Percentiles rank a stretch among this genome's conserved stretches.
These are phyloP conservation scores for Pseudocercospora cruenta DNA, from an alignment of 2,329 filamentous ascomycete genomes.

Conservation along the genomic window DNA sequence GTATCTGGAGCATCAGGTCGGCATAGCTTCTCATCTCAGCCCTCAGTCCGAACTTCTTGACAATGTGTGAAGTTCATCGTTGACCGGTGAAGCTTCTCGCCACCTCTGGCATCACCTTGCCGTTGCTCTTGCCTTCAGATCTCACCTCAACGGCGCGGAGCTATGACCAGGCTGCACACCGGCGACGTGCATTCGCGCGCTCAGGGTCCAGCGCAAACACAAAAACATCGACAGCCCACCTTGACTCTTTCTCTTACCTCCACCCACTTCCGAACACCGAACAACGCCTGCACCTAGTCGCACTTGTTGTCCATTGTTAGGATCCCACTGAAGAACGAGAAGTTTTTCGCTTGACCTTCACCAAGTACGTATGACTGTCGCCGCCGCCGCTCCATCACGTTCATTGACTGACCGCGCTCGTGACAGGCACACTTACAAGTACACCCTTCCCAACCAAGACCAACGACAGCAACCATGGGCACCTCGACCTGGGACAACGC, in stretches of 20 bases:
- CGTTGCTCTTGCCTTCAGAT: not conserved
- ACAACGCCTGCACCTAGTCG: conserved; percentile 3
- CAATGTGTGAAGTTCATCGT: not conserved
- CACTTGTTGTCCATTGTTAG: not conserved
- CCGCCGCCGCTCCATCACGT: conserved; percentile 2
- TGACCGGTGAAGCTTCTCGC: not conserved
- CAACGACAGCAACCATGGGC: conserved; percentile 16
- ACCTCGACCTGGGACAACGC: conserved; percentile 33
- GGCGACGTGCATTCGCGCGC: conserved; percentile 8
- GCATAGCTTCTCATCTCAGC: not conserved
- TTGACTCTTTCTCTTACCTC: not conserved
- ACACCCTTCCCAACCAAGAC: not conserved
- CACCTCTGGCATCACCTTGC: conserved; percentile 1
- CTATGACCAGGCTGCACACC: conserved; percentile 11
- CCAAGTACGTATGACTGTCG: not conserved
- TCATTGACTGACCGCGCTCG: not conserved
- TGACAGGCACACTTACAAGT: not conserved
- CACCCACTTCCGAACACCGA: not conserved
- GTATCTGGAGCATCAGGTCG: not conserved
- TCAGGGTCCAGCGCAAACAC: conserved; percentile 9
- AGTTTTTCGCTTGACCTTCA: not conserved
- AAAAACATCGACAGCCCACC: conserved; percentile 9
- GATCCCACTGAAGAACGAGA: not conserved
- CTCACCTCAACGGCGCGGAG: conserved; percentile 6
- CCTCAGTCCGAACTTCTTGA: not conserved